Evolutionary conservation across 2,329 filamentous ascomycete species (phyloP), one percentile per base, ranked within the genome.

Genomic region (Pyrenochaeta sp.): DNA sequence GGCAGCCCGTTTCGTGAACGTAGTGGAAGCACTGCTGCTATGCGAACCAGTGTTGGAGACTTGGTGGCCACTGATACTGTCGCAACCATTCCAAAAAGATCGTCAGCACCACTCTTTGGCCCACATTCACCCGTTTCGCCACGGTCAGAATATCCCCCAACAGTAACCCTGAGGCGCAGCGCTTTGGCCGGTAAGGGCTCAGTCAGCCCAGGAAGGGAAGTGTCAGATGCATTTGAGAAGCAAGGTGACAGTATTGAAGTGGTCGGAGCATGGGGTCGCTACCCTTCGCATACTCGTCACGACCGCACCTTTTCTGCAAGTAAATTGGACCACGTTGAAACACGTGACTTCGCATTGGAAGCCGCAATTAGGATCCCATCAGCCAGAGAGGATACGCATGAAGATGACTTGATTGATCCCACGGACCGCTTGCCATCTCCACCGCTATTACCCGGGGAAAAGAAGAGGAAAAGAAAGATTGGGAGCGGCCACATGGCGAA

Each of bases 401-500:
- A 63, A 4, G 66, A 64, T 15, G 66, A 69, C n/a, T 32, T 59
- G 9, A 54, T 73, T 9, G 72, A 72, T 42, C 68, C 70, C 14
- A 60, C 51, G 1, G 57, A 65, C 7, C 65, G 65, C 20, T 49
- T 60, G 11, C 50, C 59, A 1, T 64, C 67, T 7, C 60, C 63
- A 4, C 55, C 60, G 4, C 49, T 64, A 14, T 40, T 61, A 4
- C 61, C 63, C 4, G 64, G 64, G 1, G 60, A 68, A 36, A 74
- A 70, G 43, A 75, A 71, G 51, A 68, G 60, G 35, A 69, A 78
- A 49, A 87, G 89, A 66, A 88, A 89, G 71, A 78, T 81, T 20
- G 84, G 85, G 41, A 88, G 87, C 56, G 81, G 84, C 50, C 87
- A 91, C 60, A 87, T 87, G 33, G 82, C 90, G 18, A 90, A 89